Base-by-base conservation (phyloP, 106 monocot species). In the Dendrobium officinale region DNA sequence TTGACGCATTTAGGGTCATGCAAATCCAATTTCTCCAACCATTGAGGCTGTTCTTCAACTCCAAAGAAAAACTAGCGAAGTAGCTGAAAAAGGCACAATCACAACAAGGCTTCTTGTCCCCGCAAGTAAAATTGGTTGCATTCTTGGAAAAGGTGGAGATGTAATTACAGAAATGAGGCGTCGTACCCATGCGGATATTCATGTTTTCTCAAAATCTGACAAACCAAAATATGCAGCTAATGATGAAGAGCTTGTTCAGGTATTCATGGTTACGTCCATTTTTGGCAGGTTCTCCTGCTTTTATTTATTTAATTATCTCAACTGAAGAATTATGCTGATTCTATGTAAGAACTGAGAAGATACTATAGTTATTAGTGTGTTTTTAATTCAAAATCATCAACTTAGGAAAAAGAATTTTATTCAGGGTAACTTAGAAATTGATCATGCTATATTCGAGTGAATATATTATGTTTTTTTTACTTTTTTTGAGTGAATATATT, bases 171-270 rank as follows among this genome's bases (percentile, higher is more conserved):
- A 93, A 81, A 93, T 93, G 93, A 87, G 93, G 80, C 84, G 81
- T 58, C 75, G 87, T 54, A 93, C 91, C 9, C 79, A 79, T 64
- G 93, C 93, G 20, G 89, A 91, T 70, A 93, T 93, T 64, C 87
- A 79, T 37, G 87, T 93, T 84, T 86, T 82, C 58, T 83, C 90
- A 5, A 91, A 91, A 48, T 85, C 85, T 58, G 90, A 87, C 27
- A 88, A 89, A 72, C 90, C 93, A 49, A 85, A 87, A 18, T 93
- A 85, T 81, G 79, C 82, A 55, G 85, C 93, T 75, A 74, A 83
- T 41, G 85, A 93, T 79, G 93, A 93, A 76, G 93, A 91, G 80
- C 90, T 93, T 31, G 93, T 93, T 73, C 90, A 91, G 90, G 93
- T 93, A 76, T 22, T 49, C 49, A 29, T 76, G 10, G 45, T 51